Evolutionary conservation across 768 basidiomycete species (phyloP).

Genomic region (Hebeloma cylindrosporum): DNA sequence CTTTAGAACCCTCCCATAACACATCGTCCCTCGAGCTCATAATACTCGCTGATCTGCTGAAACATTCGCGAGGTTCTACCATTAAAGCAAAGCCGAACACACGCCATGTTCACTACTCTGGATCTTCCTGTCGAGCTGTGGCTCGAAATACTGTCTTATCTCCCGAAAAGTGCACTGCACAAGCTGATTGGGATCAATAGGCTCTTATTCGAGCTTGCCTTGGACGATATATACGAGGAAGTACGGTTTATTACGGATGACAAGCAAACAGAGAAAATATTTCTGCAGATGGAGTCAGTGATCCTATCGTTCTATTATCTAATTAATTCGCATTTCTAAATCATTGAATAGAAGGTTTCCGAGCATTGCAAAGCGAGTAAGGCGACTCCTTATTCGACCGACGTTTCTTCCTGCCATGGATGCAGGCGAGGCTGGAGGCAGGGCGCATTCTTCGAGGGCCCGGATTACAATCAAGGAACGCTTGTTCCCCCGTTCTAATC

Average conservation of each 20-base stretch:
- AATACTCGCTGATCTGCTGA: too few species aligned
- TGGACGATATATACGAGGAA: slow-evolving; percentile 31
- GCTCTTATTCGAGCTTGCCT: slow-evolving; percentile 28
- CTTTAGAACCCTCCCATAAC: too few species aligned
- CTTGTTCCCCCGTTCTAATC: neutral
- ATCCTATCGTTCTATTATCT: too few species aligned
- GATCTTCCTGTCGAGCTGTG: slow-evolving; percentile 29
- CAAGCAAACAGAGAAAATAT: slow-evolving; percentile 17
- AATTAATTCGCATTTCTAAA: too few species aligned
- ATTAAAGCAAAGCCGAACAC: neutral
- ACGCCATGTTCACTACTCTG: slow-evolving; percentile 5
- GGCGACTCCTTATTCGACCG: slow-evolving; percentile 24
- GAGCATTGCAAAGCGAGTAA: slow-evolving; percentile 21
- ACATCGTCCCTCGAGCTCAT: too few species aligned
- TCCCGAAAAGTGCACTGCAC: slow-evolving; percentile 21
- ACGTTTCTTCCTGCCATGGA: slow-evolving; percentile 21
- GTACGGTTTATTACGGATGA: slow-evolving; percentile 27
- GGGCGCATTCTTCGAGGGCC: too few species aligned
- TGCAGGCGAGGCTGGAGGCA: too few species aligned
- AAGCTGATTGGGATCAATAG: slow-evolving; percentile 31
- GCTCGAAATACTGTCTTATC: slow-evolving; percentile 27
- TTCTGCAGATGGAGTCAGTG: too few species aligned
- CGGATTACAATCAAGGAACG: neutral
- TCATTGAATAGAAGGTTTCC: too few species aligned
- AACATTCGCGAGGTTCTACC: too few species aligned